These are phyloP conservation scores for Exophiala xenobiotica DNA, from an alignment of 2,329 filamentous ascomycete species.

Conservation along the genomic window DNA sequence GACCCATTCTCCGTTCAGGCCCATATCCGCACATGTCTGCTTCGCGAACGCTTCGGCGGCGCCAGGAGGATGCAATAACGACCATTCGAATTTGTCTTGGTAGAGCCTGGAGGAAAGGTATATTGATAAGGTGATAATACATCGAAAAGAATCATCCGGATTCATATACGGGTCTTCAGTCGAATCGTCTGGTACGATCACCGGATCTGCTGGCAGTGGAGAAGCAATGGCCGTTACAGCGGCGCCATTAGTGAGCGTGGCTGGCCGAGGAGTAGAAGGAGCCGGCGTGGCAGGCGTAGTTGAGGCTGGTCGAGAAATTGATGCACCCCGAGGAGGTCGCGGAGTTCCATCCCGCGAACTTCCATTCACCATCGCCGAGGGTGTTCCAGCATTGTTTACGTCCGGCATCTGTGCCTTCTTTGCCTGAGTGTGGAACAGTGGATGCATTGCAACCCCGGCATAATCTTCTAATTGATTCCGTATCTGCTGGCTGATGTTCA, in stretches of 20 bases:
- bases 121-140: constrained; percentile 85
- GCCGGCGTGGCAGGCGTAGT: constrained; percentile 29
- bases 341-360: constrained; percentile 53
- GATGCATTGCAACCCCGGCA: constrained; percentile 88
- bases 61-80: constrained; percentile 83
- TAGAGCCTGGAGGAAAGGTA: constrained; percentile 90
- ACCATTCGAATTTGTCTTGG: constrained; percentile 98
- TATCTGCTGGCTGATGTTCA: constrained; percentile 89
- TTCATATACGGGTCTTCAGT: constrained; percentile 57
- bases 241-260: constrained; percentile 40
- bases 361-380: constrained; percentile 37
- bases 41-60: constrained; percentile 91
- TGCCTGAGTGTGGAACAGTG: constrained; percentile 69
- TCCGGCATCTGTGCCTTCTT: constrained; percentile 39
- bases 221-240: constrained; percentile 69
- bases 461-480: constrained; percentile 95
- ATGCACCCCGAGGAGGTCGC: constrained; percentile 36
- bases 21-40: constrained; percentile 87
- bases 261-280: constrained; percentile 52
- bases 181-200: constrained; percentile 11
- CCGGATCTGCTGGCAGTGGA: constrained; percentile 47
- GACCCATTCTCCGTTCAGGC: constrained; percentile 87
- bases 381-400: constrained; percentile 34
- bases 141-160: constrained; percentile 91
- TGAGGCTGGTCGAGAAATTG: constrained; percentile 27